Percentiles rank a stretch among this genome's conserved stretches.
phyloP scores from a whole-genome alignment of 495 filamentous ascomycete genomes.

The Apodospora peruviana region DNA sequence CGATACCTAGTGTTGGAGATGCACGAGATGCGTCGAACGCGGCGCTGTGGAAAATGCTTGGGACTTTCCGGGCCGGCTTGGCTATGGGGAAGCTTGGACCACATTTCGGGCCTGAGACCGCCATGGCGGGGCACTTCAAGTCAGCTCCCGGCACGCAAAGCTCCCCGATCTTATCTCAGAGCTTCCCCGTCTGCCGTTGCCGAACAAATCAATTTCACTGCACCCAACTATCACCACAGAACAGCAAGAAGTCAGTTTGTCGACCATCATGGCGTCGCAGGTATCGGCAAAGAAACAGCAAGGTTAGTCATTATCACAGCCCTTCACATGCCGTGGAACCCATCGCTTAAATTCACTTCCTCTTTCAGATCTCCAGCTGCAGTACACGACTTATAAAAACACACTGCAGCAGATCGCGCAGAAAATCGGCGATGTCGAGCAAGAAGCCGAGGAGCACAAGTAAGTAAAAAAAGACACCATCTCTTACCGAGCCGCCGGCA shows the following conservation, averaged over 20 bases:
- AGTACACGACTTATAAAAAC: slow-evolving; percentile 95
- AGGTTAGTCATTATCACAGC: slow-evolving; percentile 46
- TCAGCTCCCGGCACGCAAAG: not conserved
- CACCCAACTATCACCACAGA: no score
- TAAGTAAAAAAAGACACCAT: slow-evolving; percentile 39
- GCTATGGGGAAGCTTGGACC: slow-evolving; percentile 1
- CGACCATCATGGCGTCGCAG: slow-evolving; percentile 35
- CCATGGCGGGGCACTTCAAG: not conserved
- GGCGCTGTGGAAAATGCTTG: not conserved
- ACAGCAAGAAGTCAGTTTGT: no score
- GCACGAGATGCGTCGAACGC: not conserved
- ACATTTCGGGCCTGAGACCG: not conserved
- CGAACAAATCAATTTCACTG: no score
- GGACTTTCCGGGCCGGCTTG: not conserved
- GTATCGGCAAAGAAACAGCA: slow-evolving; percentile 69
- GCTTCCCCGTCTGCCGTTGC: no score
- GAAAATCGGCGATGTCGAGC: slow-evolving; percentile 95
- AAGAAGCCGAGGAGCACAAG: slow-evolving; percentile 98
- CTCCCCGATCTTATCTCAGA: not conserved
- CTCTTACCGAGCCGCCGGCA: no score
- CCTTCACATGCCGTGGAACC: not conserved
- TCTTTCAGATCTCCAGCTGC: slow-evolving; percentile 77
- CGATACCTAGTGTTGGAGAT: not conserved
- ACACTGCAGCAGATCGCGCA: slow-evolving; percentile 86
- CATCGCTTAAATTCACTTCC: not conserved